Evolutionary conservation across 1,284 basidiomycete genomes (phyloP).

Genomic region (Malassezia arunalokei): DNA sequence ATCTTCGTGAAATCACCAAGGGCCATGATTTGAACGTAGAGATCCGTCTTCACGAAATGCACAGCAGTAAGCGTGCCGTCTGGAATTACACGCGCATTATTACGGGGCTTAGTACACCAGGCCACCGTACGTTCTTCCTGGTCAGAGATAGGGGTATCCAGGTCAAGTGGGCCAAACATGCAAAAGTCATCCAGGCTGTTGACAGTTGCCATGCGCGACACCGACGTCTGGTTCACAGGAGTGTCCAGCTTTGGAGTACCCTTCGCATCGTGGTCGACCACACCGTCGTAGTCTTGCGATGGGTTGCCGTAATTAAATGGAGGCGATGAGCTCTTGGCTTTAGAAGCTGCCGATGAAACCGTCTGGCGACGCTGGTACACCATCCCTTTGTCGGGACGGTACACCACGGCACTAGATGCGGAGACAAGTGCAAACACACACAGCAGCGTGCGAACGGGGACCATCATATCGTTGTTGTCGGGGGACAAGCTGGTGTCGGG

Average conservation of each 20-base stretch:
- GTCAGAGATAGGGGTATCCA: constrained; percentile 53
- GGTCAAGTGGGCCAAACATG: constrained; percentile 46
- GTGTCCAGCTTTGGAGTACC: constrained; percentile 36
- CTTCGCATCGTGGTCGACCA: constrained; percentile 21
- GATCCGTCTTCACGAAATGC: constrained; percentile 44
- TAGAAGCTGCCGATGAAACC: neutral
- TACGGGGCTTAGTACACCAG: constrained; percentile 56
- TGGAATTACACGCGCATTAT: constrained; percentile 45
- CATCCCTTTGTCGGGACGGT: neutral
- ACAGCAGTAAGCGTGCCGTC: constrained; percentile 42
- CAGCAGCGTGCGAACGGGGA: neutral
- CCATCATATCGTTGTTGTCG: neutral
- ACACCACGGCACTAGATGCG: neutral
- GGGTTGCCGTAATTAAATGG: constrained; percentile 37
- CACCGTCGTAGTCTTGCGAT: constrained; percentile 27
- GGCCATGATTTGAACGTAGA: constrained; percentile 50
- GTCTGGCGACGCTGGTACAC: constrained; percentile 1
- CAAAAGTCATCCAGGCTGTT: constrained; percentile 46
- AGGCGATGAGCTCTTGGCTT: constrained; percentile 3
- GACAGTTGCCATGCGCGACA: constrained; percentile 37
- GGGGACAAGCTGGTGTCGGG: too few relatives aligned
- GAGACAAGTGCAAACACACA: neutral
- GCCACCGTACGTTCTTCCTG: constrained; percentile 60
- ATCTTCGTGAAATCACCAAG: constrained; percentile 45
- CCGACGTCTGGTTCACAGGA: constrained; percentile 40